Base-by-base conservation (phyloP, 2,329 filamentous ascomycete species). In the Pestalotiopsis sp. region DNA sequence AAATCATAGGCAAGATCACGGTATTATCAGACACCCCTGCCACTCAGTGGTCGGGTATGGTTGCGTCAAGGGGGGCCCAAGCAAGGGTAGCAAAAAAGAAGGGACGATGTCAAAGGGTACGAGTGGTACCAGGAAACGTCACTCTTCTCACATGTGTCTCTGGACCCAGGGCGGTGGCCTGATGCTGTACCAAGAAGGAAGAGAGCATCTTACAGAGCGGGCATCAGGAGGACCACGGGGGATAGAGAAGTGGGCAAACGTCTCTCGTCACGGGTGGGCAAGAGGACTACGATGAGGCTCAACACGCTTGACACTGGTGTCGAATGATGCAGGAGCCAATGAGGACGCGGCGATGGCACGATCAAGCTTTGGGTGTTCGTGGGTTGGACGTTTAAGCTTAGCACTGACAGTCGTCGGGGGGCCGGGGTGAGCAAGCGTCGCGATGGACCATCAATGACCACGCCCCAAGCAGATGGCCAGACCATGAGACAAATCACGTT, bases 1-100 rank as follows among this genome's bases (percentile, higher is more conserved):
- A 68, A 71, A 66, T 68, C 41, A 69, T 52, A 60, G 38, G 65
- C 66, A 69, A 57, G 66, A 62, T 41, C 17, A 66, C 23, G 27
- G 36, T 52, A 52, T 52, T 52, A 52, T 52, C 45, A 52, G 14
- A 23, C 45, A 57, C 45, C 65, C 64, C 27, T 25, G 63, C 27
- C 57, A 56, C 25, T 56, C 20, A n/a, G 31, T 25, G 36, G 40
- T 27, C 27, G 52, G 27, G 49, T 66, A 68, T 61, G 58, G 45
- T 52, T 52, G 45, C 45, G 17, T n/a, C n/a, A 17, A 23, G 45
- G 45, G 45, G 45, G 45, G 45, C 20, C 45, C n/a, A 20, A 20
- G 45, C 17, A 59, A 23, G 65, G 17, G 9, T 41, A 11, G 27
- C 52, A 23, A 23, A n/a, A 27, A 59, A 66, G 27, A 60, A 20